Evolutionary conservation across 768 basidiomycete genomes (phyloP).

Genomic region (Tremella yokohamensis): DNA sequence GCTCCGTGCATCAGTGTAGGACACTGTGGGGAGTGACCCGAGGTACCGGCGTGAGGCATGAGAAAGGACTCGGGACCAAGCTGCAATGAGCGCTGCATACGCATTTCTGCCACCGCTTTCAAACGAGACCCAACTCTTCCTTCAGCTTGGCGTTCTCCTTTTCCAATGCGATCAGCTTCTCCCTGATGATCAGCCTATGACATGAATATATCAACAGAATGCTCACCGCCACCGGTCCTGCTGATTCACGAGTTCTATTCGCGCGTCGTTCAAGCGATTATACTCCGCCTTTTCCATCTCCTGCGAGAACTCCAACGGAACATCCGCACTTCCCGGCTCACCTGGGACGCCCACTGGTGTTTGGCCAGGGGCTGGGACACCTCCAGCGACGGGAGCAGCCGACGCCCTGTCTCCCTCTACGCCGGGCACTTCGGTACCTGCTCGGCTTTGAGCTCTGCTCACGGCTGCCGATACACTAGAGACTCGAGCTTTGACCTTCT

Average conservation of each 20-base stretch:
- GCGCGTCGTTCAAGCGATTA: constrained; percentile 71
- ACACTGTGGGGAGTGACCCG: no score
- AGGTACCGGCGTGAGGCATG: no score
- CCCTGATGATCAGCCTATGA: constrained; percentile 25
- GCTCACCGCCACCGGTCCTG: constrained; percentile 65
- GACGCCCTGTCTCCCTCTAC: background rate
- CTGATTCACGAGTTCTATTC: constrained; percentile 67
- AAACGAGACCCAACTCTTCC: constrained; percentile 52
- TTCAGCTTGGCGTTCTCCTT: constrained; percentile 71
- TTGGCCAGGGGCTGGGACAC: constrained; percentile 39
- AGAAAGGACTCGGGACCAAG: no score
- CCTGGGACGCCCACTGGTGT: constrained; percentile 19
- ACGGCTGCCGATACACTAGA: constrained; percentile 45
- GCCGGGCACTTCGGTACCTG: background rate
- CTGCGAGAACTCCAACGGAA: constrained; percentile 74
- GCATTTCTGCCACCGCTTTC: background rate
- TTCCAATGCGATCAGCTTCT: constrained; percentile 70
- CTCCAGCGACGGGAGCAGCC: constrained; percentile 53
- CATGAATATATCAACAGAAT: background rate
- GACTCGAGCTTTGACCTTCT: constrained; percentile 12
- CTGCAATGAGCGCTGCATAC: no score
- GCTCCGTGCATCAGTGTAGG: no score
- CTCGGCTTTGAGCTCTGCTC: constrained; percentile 53
- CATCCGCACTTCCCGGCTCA: constrained; percentile 55
- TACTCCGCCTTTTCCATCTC: constrained; percentile 85